Conservation (phyloP, 2,329 filamentous ascomycete species). For the Geosmithia morbida region DNA sequence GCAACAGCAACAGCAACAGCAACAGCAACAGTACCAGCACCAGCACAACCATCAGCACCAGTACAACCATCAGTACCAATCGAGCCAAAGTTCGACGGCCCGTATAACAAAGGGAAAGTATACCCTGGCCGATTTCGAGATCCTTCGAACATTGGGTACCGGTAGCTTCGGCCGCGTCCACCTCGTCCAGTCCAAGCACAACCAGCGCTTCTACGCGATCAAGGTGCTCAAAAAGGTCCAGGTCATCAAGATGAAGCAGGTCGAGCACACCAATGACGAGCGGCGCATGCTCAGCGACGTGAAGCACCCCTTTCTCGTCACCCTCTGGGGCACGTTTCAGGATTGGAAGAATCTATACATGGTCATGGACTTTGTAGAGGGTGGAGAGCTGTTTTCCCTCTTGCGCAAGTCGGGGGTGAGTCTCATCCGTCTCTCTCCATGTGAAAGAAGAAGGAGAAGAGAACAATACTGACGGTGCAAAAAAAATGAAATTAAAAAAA, state of each 20-base stretch:
- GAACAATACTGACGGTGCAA: background rate
- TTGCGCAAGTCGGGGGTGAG: slow-evolving; percentile 78
- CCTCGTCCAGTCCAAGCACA: slow-evolving; percentile 93
- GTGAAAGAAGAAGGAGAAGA: background rate
- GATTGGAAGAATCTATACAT: slow-evolving; percentile 94
- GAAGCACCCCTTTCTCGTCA: slow-evolving; percentile 95
- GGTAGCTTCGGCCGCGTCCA: slow-evolving; percentile 96
- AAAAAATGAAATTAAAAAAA: background rate
- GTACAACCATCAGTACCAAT: slow-evolving; percentile 15
- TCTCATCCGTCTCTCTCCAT: background rate
- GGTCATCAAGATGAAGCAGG: slow-evolving; percentile 99
- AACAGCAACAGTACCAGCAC: slow-evolving; percentile 13
- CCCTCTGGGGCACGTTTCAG: slow-evolving; percentile 96
- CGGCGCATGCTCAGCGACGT: slow-evolving; percentile 90
- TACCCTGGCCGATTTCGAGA: slow-evolving; percentile 76
- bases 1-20: slow-evolving; percentile 10
- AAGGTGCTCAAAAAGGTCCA: slow-evolving; percentile 98
- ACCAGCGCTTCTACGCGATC: slow-evolving; percentile 94
- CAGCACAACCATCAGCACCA: slow-evolving; percentile 15
- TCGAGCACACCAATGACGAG: slow-evolving; percentile 98
- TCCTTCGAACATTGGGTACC: slow-evolving; percentile 84
- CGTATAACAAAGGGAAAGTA: slow-evolving; percentile 95
- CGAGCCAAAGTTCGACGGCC: slow-evolving; percentile 20
- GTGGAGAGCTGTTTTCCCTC: slow-evolving; percentile 91
- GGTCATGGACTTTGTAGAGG: slow-evolving; percentile 99